Base-by-base conservation (phyloP, 2,329 filamentous ascomycete species). In the Fusarium temperatum region DNA sequence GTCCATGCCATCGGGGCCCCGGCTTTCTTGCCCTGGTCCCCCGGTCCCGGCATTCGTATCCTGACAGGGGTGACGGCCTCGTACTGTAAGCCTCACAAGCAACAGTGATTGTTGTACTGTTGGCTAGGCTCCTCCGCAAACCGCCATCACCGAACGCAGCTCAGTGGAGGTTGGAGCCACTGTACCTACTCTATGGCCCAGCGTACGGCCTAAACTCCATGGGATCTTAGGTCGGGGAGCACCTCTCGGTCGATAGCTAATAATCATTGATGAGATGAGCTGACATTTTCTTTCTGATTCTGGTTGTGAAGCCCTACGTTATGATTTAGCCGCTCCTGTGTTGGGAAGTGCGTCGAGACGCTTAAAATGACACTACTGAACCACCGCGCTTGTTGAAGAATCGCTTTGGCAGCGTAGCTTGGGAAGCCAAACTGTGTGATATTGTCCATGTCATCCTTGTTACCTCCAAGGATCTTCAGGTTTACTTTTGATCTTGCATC, bases 1-100 rank as follows among this genome's bases (percentile, higher is more conserved):
- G 53, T 48, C 42, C 39, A 56, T 68, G 47, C 67, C 39, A 61
- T 74, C 71, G 59, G 68, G 66, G 72, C 56, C 63, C 48, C 71
- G 65, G 68, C 68, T 69, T 71, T 54, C 55, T 66, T 61, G 47
- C 72, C 67, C 62, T 74, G 59, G 41, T 62, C 63, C 63, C 63
- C 65, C 66, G 62, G 71, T 59, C 63, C 66, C 71, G 72, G 72
- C 72, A 74, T 66, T 72, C 63, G 63, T 75, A 68, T 68, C 58
- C 65, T 50, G 53, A 62, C 72, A 74, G 54, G 72, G 72, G 48
- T 65, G 44, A 72, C 41, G 47, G 56, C 39, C 70, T 74, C 72
- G 68, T 75, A 74, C 62, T 55, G 60, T 68, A 69, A 74, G 63
- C 72, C 72, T 75, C 63, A 75, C 42, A 65, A 41, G 63, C 35